Percentiles rank a stretch among this genome's conserved stretches.
Evolutionary conservation across 441 rosid species (phyloP).

Genomic region (Populus hybrid): DNA sequence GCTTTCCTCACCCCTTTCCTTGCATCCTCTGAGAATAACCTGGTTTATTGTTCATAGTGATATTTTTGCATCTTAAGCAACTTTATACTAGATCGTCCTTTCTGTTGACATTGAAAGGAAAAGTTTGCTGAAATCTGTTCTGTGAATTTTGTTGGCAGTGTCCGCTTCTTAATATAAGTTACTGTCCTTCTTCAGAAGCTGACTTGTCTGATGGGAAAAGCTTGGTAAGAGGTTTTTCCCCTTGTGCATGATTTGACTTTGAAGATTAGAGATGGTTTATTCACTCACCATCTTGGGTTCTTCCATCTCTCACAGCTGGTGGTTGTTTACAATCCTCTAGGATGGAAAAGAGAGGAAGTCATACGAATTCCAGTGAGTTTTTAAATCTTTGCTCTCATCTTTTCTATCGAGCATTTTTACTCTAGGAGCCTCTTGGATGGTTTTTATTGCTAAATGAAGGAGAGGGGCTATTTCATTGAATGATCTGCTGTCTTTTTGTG

Average conservation of each 20-base stretch:
- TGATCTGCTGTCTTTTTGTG: neutral
- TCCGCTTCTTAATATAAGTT: slow-evolving; percentile 87
- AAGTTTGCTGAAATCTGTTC: slow-evolving; percentile 20
- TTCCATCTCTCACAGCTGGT: slow-evolving; percentile 43
- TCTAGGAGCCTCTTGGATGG: slow-evolving; percentile 7
- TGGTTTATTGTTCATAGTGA: neutral
- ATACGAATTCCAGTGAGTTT: slow-evolving; percentile 80
- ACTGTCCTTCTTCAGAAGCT: slow-evolving; percentile 83
- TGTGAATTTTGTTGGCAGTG: slow-evolving; percentile 52
- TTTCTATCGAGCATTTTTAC: slow-evolving; percentile 7
- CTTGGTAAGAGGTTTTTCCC: slow-evolving; percentile 47
- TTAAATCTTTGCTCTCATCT: slow-evolving; percentile 6
- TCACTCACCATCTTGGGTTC: slow-evolving; percentile 5
- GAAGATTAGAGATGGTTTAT: slow-evolving; percentile 14
- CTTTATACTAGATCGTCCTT: neutral
- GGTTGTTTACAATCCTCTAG: slow-evolving; percentile 79
- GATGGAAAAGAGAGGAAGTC: slow-evolving; percentile 89
- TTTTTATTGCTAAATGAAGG: neutral
- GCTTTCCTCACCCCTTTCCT: neutral
- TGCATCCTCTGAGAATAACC: neutral
- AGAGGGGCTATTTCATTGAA: neutral
- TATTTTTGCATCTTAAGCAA: neutral
- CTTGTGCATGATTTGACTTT: slow-evolving; percentile 5
- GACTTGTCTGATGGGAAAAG: slow-evolving; percentile 54
- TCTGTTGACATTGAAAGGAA: slow-evolving; percentile 1